Evolutionary conservation across 192 early-diverging fungal species (phyloP).

Genomic region (Paraglomus brasilianum): DNA sequence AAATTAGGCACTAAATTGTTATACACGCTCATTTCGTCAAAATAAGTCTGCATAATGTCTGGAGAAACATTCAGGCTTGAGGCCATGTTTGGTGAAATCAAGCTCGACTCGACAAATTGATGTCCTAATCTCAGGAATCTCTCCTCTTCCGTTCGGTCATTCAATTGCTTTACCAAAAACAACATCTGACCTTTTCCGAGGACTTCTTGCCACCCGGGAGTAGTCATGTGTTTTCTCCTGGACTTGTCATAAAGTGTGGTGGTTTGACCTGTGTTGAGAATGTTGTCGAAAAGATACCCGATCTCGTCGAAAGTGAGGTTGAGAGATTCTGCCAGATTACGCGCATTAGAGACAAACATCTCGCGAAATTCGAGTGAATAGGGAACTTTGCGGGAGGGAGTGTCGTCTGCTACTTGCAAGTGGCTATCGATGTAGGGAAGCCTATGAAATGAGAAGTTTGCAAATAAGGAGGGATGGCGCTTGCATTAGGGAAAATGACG

Average conservation of each 20-base stretch:
- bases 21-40: slow-evolving; percentile 34
- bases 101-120: slow-evolving; percentile 37
- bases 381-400: neutral
- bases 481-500: neutral
- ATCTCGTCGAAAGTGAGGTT: slow-evolving; percentile 10
- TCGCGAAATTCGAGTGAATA: slow-evolving; percentile 21
- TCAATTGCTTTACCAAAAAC: slow-evolving; percentile 39
- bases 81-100: slow-evolving; percentile 39
- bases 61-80: slow-evolving; percentile 29
- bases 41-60: slow-evolving; percentile 35
- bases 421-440: neutral
- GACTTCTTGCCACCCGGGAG: slow-evolving; percentile 10
- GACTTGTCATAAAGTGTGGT: too few species aligned
- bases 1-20: neutral
- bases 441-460: neutral
- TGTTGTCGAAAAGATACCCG: slow-evolving; percentile 31
- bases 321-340: slow-evolving; percentile 20
- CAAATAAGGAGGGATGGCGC: neutral
- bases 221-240: neutral
- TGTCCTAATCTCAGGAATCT: slow-evolving; percentile 35
- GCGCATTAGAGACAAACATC: slow-evolving; percentile 21
- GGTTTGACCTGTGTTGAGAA: slow-evolving; percentile 20
- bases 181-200: slow-evolving; percentile 31
- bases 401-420: neutral
- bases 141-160: slow-evolving; percentile 5